Conservation (phyloP, 345 rosid species). For the Citrus hindsii region DNA sequence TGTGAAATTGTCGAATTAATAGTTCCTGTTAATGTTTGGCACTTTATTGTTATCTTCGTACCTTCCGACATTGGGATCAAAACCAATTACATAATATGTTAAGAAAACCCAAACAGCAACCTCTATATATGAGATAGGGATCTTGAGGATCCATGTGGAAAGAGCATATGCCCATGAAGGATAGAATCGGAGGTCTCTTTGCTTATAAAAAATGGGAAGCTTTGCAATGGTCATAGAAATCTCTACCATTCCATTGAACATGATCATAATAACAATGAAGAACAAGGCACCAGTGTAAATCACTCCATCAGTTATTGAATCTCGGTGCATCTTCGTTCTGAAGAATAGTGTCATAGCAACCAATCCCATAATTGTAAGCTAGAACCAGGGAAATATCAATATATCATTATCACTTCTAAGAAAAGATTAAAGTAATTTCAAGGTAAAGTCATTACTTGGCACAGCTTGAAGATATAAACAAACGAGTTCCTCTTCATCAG, state of each 20-base stretch:
- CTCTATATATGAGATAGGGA: not conserved
- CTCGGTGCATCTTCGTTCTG: slow-evolving; percentile 52
- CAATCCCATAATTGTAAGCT: slow-evolving; percentile 42
- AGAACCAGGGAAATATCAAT: not conserved
- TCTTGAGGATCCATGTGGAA: not conserved
- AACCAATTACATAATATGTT: not conserved
- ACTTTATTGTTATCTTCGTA: not conserved
- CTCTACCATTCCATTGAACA: slow-evolving; percentile 74
- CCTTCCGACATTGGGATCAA: not conserved
- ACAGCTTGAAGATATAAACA: slow-evolving; percentile 36
- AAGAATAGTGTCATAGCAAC: slow-evolving; percentile 50
- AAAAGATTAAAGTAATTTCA: not conserved
- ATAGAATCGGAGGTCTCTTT: slow-evolving; percentile 42
- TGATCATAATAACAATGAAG: slow-evolving; percentile 38
- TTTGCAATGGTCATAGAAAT: slow-evolving; percentile 64
- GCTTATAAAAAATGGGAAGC: slow-evolving; percentile 86
- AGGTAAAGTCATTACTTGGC: slow-evolving; percentile 18
- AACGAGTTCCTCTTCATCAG: slow-evolving; percentile 48
- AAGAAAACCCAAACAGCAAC: not conserved
- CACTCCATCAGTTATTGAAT: slow-evolving; percentile 39
- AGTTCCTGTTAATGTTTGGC: not conserved
- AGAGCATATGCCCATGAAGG: not conserved
- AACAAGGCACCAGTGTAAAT: slow-evolving; percentile 64
- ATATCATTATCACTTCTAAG: not conserved
- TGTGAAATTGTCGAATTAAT: not conserved